Conservation (phyloP, 345 rosid species). For the Salix purpurea region DNA sequence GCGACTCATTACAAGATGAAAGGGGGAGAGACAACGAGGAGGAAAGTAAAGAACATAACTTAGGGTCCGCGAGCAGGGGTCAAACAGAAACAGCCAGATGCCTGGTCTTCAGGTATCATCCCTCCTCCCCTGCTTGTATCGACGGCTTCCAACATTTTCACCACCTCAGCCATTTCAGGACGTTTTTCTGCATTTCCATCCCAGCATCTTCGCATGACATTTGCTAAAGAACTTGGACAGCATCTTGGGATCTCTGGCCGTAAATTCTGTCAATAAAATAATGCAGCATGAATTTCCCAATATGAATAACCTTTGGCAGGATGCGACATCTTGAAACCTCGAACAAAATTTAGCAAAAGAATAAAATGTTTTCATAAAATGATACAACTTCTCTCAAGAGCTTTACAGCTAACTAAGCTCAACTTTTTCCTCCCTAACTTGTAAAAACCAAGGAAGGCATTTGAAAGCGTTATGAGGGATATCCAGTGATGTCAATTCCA, state of each 20-base stretch:
- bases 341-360: neutral
- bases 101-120: slow-evolving; percentile 85
- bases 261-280: slow-evolving; percentile 50
- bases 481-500: neutral
- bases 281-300: neutral
- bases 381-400: neutral
- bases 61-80: slow-evolving; percentile 73
- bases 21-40: neutral
- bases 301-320: neutral
- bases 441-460: neutral
- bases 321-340: neutral
- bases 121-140: slow-evolving; percentile 94
- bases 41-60: neutral
- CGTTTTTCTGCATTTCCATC: slow-evolving; percentile 67
- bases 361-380: neutral
- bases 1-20: neutral
- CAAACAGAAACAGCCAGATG: slow-evolving; percentile 67
- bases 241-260: slow-evolving; percentile 89
- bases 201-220: slow-evolving; percentile 84
- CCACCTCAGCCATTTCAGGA: slow-evolving; percentile 85
- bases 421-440: neutral
- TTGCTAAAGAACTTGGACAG: slow-evolving; percentile 65
- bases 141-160: slow-evolving; percentile 65
- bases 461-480: neutral
- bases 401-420: neutral